Base-by-base conservation (phyloP, 2,329 filamentous ascomycete genomes). In the Trichoderma harzianum region DNA sequence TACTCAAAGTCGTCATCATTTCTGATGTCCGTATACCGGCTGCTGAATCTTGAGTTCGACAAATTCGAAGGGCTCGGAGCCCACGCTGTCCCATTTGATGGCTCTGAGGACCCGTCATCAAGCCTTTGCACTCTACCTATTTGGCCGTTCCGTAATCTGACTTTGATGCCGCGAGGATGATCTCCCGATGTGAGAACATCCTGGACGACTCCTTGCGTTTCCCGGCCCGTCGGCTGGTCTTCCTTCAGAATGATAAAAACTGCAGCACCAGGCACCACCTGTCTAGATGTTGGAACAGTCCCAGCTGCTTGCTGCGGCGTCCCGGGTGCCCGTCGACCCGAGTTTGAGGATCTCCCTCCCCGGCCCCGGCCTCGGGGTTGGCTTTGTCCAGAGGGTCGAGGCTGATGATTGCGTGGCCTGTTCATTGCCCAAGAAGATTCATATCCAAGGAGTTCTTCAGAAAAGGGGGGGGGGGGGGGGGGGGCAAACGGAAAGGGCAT, bases 151-250 rank as follows among this genome's bases (percentile, higher is more conserved):
- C 83, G 82, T 7, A 95, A 84, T 3, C 92, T 88, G 28, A 95
- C 92, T 80, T 95, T 95, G 82, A 95, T 93, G 43, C 93, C 93
- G 11, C 91, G 86, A 3, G 92, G 91, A 76, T 95, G 93, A 75
- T 95, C 89, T 30, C 92, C 91, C 1, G 88, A 84, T 2, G 92
- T 95, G 62, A 95, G 84, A 0, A 95, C 80, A 60, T 93, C 88
- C 67, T 86, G 85, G 1, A 95, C 89, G 6, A 85, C 80, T 28
- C 93, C 93, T 58, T 85, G 83, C 1, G 93, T 92, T 76, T 93
- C 90, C 60, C 87, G 86, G 7, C 92, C 93, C 0, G 92, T 94
- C 1, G 87, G 88, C 78, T 95, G 93, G 80, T 95, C 92, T 73
- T 87, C 85, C 77, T 95, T 95, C 36, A 94, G 85, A 1, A 95